Conservation (phyloP, 345 rosid genomes). For the Hibiscus syriacus region DNA sequence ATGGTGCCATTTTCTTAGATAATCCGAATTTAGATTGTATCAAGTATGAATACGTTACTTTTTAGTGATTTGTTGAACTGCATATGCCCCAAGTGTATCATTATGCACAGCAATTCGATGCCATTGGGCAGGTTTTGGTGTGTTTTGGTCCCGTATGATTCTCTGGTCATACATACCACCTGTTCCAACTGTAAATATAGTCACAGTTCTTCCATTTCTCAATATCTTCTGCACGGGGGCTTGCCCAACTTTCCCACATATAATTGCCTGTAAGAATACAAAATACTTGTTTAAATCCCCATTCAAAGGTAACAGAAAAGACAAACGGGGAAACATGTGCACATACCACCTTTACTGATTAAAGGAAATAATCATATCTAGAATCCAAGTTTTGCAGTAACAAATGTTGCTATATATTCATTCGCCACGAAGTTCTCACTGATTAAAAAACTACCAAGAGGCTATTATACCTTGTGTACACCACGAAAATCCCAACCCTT, state of each 20-base stretch:
- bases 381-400: neutral
- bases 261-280: conserved; percentile 49
- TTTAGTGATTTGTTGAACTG: conserved; percentile 73
- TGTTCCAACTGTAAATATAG: conserved; percentile 87
- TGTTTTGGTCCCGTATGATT: conserved; percentile 34
- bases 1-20: neutral
- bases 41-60: conserved; percentile 34
- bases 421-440: neutral
- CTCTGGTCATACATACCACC: conserved; percentile 95
- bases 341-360: neutral
- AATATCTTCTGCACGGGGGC: conserved; percentile 84
- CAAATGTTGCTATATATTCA: neutral
- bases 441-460: neutral
- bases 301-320: neutral
- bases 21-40: neutral
- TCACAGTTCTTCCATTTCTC: conserved; percentile 82
- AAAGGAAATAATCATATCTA: neutral
- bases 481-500: conserved; percentile 94
- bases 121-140: conserved; percentile 91
- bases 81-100: conserved; percentile 62
- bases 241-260: conserved; percentile 89
- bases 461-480: conserved; percentile 65
- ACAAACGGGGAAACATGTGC: neutral
- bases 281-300: neutral
- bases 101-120: conserved; percentile 95